Evolutionary conservation across 352 stramenopile species (phyloP), one percentile per base, ranked within the genome.

Genomic region (Phytophthora hybrid): DNA sequence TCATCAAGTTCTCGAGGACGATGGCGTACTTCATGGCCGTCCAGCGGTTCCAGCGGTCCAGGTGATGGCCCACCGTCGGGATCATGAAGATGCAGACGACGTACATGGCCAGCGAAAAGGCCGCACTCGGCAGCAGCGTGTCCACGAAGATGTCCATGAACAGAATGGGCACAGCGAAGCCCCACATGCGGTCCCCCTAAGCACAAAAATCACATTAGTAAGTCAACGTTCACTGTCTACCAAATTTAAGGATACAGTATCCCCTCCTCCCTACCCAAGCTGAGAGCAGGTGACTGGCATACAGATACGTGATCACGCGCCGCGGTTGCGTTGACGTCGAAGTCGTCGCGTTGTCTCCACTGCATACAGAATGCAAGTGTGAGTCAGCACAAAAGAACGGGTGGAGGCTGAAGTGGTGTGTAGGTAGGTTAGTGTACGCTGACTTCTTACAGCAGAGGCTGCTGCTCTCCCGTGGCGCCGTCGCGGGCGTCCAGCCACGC

Each of bases 71-170:
- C 29, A 95, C 79, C 0, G 82, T 85, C 13, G 89, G 89, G 57
- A 95, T 89, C 41, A 84, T 82, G 59, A 88, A 63, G 58, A 96
- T 87, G 49, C 88, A 92, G 9, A 88, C 80, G 29, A 90, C 76
- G 74, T 95, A 93, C 75, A 93, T 92, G 47, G 78, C 82, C 18
- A 93, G 73, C 44, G 87, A 86, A 74, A 94, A 96, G 26, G 77
- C 77, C 0, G 88, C 87, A 55, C 87, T 96, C 6, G 88, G 89
- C 31, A 96, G 71, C 46, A 95, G 63, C 39, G 88, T 95, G 51
- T 93, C 85, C 56, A 93, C 83, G 51, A 95, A 95, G 61, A 95
- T 86, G 54, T 95, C 88, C 81, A 95, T 95, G 73, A 95, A 94
- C 53, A 95, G 67, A 37, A 95, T 86, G 57, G 88, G 88, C 10